Conservation (phyloP, 2,329 filamentous ascomycete species). For the Alternaria longipes region DNA sequence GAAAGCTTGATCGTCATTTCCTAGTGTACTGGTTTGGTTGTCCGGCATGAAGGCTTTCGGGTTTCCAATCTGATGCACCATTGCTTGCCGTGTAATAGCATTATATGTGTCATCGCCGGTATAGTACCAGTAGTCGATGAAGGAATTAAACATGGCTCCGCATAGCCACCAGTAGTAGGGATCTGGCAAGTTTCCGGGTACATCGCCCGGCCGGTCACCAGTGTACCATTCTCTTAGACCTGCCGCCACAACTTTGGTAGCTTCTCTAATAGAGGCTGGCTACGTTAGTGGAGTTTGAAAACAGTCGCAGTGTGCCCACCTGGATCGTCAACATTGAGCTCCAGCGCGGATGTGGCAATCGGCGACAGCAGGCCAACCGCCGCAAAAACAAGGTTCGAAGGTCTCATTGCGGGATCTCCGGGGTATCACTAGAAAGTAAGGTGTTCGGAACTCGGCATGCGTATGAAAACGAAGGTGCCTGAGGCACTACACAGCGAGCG, state of each 20-base stretch:
- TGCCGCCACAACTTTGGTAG: constrained; percentile 67
- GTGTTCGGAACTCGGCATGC: constrained; percentile 11
- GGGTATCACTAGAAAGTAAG: constrained; percentile 14
- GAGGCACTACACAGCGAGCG: constrained; percentile 22
- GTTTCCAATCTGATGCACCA: constrained; percentile 76
- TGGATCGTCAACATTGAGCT: constrained; percentile 29
- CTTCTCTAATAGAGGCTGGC: constrained; percentile 68
- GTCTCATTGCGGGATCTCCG: constrained; percentile 30
- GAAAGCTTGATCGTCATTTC: constrained; percentile 77
- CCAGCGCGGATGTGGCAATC: constrained; percentile 25
- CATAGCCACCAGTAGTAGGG: constrained; percentile 55
- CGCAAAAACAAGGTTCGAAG: constrained; percentile 22
- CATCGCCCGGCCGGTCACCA: constrained; percentile 67
- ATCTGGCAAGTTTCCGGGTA: constrained; percentile 63
- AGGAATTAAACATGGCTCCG: constrained; percentile 49
- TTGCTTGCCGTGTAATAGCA: constrained; percentile 56
- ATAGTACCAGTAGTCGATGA: constrained; percentile 52
- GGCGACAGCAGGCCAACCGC: constrained; percentile 29
- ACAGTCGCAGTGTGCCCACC: constrained; percentile 20
- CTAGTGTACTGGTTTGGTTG: constrained; percentile 69
- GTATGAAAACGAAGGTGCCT: constrained; percentile 16
- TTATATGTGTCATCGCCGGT: constrained; percentile 49
- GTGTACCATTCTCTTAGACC: constrained; percentile 71
- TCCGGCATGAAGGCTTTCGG: constrained; percentile 76
- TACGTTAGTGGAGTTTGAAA: constrained; percentile 13